Conservation (phyloP, 176 grass and related monocot species). For the Pharus latifolius region DNA sequence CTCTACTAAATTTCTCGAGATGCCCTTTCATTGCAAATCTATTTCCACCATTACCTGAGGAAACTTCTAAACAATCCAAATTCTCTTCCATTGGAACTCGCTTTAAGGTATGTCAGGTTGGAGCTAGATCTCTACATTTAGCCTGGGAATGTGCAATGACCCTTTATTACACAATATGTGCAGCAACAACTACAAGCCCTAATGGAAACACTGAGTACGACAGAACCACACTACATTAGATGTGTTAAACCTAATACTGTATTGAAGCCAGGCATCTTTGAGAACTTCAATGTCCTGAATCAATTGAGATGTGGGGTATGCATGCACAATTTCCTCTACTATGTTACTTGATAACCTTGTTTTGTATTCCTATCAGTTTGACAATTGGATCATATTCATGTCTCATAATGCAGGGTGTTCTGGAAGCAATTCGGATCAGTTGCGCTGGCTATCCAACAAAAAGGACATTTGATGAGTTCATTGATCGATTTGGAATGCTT, state of each 20-base stretch:
- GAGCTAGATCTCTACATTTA: slow-evolving; percentile 24
- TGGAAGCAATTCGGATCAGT: slow-evolving; percentile 95
- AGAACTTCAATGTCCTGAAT: slow-evolving; percentile 80
- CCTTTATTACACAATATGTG: slow-evolving; percentile 15
- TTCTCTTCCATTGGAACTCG: slow-evolving; percentile 95
- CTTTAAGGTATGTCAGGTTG: slow-evolving; percentile 74
- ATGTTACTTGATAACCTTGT: background rate
- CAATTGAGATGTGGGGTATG: slow-evolving; percentile 93
- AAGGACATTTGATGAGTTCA: slow-evolving; percentile 85
- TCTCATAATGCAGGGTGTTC: slow-evolving; percentile 53
- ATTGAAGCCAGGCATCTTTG: slow-evolving; percentile 85
- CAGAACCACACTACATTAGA: slow-evolving; percentile 97
- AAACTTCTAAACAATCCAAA: slow-evolving; percentile 91
- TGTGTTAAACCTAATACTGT: slow-evolving; percentile 93
- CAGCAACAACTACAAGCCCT: slow-evolving; percentile 99
- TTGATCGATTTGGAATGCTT: slow-evolving; percentile 92
- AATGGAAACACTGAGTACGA: slow-evolving; percentile 88
- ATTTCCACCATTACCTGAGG: slow-evolving; percentile 76
- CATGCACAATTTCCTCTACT: background rate
- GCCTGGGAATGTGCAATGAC: slow-evolving; percentile 13
- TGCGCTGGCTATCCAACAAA: slow-evolving; percentile 97
- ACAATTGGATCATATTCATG: background rate
- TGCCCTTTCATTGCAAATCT: slow-evolving; percentile 84
- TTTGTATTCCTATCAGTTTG: background rate
- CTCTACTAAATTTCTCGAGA: slow-evolving; percentile 74